Evolutionary conservation across 345 rosid genomes (phyloP).

Genomic region (Geranium rotundifolium): DNA sequence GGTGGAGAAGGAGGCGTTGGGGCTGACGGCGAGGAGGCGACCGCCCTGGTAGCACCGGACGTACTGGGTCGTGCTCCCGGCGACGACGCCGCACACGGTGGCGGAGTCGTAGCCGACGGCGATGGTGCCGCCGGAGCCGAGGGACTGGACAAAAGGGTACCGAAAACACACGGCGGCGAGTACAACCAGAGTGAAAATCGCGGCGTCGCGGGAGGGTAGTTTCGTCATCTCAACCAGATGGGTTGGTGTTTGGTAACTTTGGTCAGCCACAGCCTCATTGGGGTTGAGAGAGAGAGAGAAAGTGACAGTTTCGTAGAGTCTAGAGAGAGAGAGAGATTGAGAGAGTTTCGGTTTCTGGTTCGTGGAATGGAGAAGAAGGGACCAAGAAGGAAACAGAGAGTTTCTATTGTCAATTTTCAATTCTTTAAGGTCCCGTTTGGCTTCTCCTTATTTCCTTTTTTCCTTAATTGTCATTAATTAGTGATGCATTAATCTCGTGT

Average conservation of each 20-base stretch:
- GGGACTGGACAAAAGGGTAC: constrained; percentile 16
- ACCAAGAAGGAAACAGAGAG: no score
- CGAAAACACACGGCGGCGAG: constrained; percentile 6
- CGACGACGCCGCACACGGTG: constrained; percentile 59
- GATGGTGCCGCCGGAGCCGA: constrained; percentile 64
- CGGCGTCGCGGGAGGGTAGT: constrained; percentile 1
- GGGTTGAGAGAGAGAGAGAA: constrained; percentile 2
- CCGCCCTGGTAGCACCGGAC: constrained; percentile 37
- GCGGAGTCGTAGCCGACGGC: constrained; percentile 43
- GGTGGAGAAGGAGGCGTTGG: constrained; percentile 47
- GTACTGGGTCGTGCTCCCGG: constrained; percentile 25
- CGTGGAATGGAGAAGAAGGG: constrained; percentile 2
- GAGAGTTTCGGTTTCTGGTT: constrained; percentile 4
- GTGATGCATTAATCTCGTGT: no score
- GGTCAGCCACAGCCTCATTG: constrained; percentile 62
- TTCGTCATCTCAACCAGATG: constrained; percentile 39
- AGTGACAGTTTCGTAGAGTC: not conserved
- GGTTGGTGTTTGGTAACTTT: constrained; percentile 11
- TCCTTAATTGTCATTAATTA: no score
- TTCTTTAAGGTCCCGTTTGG: no score
- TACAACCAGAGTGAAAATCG: not conserved
- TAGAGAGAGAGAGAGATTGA: constrained; percentile 11
- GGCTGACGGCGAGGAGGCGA: constrained; percentile 18
- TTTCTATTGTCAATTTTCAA: no score
- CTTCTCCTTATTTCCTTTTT: no score